These are phyloP conservation scores for Cyclostephanos tholiformis DNA, from an alignment of 108 stramenopile species.

Conservation along the genomic window DNA sequence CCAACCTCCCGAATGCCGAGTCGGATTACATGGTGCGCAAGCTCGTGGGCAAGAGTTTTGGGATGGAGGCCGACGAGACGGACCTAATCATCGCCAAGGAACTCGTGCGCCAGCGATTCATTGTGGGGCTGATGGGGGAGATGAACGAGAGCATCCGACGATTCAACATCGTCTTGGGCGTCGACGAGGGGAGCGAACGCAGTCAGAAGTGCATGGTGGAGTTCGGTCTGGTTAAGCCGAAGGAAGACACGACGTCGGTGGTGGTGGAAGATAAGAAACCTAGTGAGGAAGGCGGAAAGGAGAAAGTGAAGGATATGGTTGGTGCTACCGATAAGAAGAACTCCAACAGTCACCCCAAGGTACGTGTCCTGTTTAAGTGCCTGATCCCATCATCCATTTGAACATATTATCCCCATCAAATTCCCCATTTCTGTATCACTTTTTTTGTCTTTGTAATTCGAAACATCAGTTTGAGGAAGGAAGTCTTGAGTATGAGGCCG, in stretches of 20 bases:
- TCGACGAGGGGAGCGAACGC: not conserved
- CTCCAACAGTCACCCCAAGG: constrained; percentile 51
- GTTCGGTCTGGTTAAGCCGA: not conserved
- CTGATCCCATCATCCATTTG: not conserved
- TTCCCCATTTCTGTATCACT: not conserved
- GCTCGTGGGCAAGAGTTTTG: not conserved
- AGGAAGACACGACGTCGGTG: not conserved
- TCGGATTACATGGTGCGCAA: constrained; percentile 8
- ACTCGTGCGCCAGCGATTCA: constrained; percentile 12
- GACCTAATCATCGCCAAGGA: constrained; percentile 19
- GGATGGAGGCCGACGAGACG: not conserved
- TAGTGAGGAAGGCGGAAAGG: not conserved
- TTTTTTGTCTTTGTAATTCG: not conserved
- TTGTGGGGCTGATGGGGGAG: constrained; percentile 34
- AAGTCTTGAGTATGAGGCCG: constrained; percentile 36
- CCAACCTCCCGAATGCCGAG: constrained; percentile 15
- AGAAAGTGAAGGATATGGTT: constrained; percentile 40
- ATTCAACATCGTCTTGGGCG: constrained; percentile 25
- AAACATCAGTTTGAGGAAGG: constrained; percentile 27
- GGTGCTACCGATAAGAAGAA: constrained; percentile 42
- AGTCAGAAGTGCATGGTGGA: constrained; percentile 14
- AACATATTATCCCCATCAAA: not conserved
- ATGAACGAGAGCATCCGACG: constrained; percentile 29
- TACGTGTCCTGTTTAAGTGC: constrained; percentile 10
- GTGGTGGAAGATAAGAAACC: constrained; percentile 27